Base-by-base conservation (phyloP, 2,329 filamentous ascomycete genomes). In the Blumeria graminis region DNA sequence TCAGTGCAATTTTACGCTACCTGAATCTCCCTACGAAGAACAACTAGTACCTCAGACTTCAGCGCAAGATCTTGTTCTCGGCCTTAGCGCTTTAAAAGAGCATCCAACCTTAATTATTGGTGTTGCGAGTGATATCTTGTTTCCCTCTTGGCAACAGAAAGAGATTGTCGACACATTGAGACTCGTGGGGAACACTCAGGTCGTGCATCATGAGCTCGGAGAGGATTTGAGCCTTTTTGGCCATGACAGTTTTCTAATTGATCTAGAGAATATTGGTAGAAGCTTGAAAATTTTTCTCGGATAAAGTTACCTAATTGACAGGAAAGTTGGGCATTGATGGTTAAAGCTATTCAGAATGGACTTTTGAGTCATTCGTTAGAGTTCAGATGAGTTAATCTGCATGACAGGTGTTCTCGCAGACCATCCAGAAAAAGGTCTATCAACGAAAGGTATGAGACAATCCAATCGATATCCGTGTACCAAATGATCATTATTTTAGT, bases 111-210 rank as follows among this genome's bases (percentile, higher is more conserved):
- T 98, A 22, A 86, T 98, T 10, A 82, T 98, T 72, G 92, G 92
- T 36, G 92, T 96, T 3, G 86, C 87, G 0, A 95, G 87, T 63
- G 92, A 98, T 66, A 96, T 95, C 54, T 71, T 98, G 38, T 98
- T 98, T 70, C 92, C 92, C 0, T 88, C 92, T 0, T 98, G 92
- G 90, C 92, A 98, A 71, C 92, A 98, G 71, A 79, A 86, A 56
- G 92, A 98, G 69, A 82, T 98, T 59, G 90, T 89, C 3, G 82
- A 90, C 65, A 84, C 90, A 2, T 72, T 98, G 60, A 78, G 80
- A 58, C 75, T 77, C 36, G 77, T 77, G 0, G 92, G 92, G 0
- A 96, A 94, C 65, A 74, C 78, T 59, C 79, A 77, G 35, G 89
- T 98, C 0, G 82, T 81, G 48, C 88, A 98, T 68, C 77, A 92